A percentile compares a stretch with the other conserved stretches of the same genome.
Evolutionary conservation across 2,329 filamentous ascomycete genomes (phyloP).

Genomic region (Waltergamsia citrina): DNA sequence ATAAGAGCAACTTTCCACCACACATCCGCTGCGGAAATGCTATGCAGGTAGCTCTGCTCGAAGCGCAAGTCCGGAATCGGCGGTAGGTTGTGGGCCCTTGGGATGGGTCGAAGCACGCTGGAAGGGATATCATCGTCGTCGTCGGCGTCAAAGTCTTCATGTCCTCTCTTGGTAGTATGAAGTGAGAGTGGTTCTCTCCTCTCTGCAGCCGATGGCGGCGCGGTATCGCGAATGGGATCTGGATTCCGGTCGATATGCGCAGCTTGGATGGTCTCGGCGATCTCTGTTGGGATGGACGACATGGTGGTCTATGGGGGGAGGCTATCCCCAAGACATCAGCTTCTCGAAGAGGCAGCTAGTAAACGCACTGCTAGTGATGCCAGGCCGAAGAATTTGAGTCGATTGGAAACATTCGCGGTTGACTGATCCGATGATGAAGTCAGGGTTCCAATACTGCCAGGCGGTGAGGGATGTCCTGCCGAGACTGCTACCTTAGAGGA

Average conservation of each 20-base stretch:
- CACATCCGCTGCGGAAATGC: conserved; percentile 69
- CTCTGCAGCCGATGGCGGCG: conserved; percentile 68
- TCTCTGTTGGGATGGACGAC: conserved; percentile 47
- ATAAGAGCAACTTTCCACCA: conserved; percentile 77
- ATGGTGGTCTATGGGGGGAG: too few species aligned
- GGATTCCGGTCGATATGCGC: conserved; percentile 68
- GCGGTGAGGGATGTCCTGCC: too few species aligned
- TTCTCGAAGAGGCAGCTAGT: too few species aligned
- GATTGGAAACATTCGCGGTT: too few species aligned
- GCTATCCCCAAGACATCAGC: too few species aligned
- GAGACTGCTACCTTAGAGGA: too few species aligned
- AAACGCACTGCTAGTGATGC: too few species aligned
- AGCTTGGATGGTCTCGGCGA: conserved; percentile 73
- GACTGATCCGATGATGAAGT: too few species aligned
- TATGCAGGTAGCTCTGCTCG: conserved; percentile 95
- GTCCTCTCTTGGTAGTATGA: conserved; percentile 7
- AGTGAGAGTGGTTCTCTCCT: conserved; percentile 27
- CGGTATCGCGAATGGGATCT: conserved; percentile 64
- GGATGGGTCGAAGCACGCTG: conserved; percentile 49
- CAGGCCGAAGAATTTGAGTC: too few species aligned
- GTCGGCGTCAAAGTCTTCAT: conserved; percentile 22
- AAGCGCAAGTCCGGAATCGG: conserved; percentile 85
- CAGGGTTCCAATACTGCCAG: too few species aligned
- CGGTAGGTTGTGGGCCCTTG: conserved; percentile 37
- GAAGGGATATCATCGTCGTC: conserved; percentile 60